Evolutionary conservation across 2,329 filamentous ascomycete species (phyloP).

Genomic region (Phaeosphaeria sp.): DNA sequence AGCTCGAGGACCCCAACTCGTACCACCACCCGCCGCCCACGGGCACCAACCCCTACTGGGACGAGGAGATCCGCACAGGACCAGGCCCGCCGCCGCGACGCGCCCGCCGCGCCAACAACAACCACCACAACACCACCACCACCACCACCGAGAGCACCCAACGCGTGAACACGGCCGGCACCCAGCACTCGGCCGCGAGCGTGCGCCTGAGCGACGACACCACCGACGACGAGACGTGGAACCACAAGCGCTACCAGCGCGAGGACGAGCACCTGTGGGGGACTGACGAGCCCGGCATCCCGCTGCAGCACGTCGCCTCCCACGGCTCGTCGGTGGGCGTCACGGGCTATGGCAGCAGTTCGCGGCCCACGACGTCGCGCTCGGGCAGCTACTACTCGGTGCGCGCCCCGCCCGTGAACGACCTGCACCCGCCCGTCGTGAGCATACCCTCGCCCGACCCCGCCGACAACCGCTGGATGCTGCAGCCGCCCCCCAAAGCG

Average conservation of each 20-base stretch:
- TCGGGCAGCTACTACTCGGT: slow-evolving; percentile 47
- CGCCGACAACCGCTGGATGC: slow-evolving; percentile 85
- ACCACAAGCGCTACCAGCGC: slow-evolving; percentile 79
- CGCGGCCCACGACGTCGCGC: slow-evolving; percentile 36
- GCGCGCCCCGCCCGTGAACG: slow-evolving; percentile 77
- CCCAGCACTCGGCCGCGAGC: slow-evolving; percentile 55
- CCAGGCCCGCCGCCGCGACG: slow-evolving; percentile 72
- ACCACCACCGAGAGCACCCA: slow-evolving; percentile 59
- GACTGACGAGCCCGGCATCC: slow-evolving; percentile 51
- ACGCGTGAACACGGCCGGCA: slow-evolving; percentile 64
- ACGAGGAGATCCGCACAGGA: slow-evolving; percentile 83
- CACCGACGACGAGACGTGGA: slow-evolving; percentile 66
- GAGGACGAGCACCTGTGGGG: slow-evolving; percentile 91
- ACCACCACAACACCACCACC: slow-evolving; percentile 54
- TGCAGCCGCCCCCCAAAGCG: slow-evolving; percentile 87
- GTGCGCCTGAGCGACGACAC: too few relatives aligned
- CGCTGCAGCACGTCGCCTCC: slow-evolving; percentile 40
- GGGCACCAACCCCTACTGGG: slow-evolving; percentile 88
- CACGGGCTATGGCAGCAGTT: slow-evolving; percentile 18
- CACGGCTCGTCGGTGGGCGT: slow-evolving; percentile 41
- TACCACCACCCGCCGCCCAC: slow-evolving; percentile 85
- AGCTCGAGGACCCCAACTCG: slow-evolving; percentile 72
- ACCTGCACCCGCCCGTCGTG: slow-evolving; percentile 84
- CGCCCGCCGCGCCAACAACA: slow-evolving; percentile 63
- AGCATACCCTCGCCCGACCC: slow-evolving; percentile 73